Base-by-base conservation (phyloP, 2,329 filamentous ascomycete genomes). In the Epicoccum sorghinum region DNA sequence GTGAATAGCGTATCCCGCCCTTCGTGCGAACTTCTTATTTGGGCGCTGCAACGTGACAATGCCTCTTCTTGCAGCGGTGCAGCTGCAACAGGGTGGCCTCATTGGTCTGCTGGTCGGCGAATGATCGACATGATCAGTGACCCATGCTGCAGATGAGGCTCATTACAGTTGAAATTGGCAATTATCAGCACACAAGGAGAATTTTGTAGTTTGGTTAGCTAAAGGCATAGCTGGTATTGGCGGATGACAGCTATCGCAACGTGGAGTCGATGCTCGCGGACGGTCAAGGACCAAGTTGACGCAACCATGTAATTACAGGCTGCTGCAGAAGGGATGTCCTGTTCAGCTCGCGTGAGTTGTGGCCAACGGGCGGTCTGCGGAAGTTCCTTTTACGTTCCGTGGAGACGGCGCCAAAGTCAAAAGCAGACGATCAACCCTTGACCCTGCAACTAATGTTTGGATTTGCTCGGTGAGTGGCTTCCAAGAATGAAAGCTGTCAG, bases 111-210 rank as follows among this genome's bases (percentile, higher is more conserved):
- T 49, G 36, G 40, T 54, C 32, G 51, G 45, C 25, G 18, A 29
- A 32, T 49, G 52, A 55, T 55, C 36, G 52, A 42, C 46, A 37
- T 40, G 46, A 41, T 30, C 29, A 36, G 45, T 45, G 40, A 36
- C 29, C 40, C 45, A 35, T 46, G 35, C 45, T 40, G 36, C 45
- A 36, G 29, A 45, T 48, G 52, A 55, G 52, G 40, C 52, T 49
- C 46, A 46, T 55, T 35, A 50, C 52, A 37, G n/a, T 41, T 55
- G 41, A 50, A 39, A 46, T 55, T 55, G 52, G 52, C 46, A 50
- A 55, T 55, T 18, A 41, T 18, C 22, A 33, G 42, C 25, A 22
- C 42, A 37, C 29, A 38, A 41, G 37, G 22, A 22, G n/a, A 36
- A 3, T 7, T 29, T 29, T 29, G 27, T 29, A 29, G 9, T 9